phyloP scores from a whole-genome alignment of 2,329 filamentous ascomycete species.

The Xenoacremonium recifei region DNA sequence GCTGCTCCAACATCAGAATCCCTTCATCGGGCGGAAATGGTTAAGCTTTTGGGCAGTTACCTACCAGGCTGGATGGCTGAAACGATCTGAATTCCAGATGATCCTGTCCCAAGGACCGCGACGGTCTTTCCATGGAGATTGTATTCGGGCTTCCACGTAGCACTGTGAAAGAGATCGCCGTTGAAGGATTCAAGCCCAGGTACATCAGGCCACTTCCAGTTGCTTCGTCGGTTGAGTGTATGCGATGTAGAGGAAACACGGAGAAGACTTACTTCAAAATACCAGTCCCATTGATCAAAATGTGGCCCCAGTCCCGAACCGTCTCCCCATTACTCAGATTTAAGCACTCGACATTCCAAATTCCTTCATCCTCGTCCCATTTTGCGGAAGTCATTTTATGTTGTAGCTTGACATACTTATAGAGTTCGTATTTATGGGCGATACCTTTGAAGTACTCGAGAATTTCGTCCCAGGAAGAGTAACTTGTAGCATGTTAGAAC shows the following conservation, averaged over 20 bases:
- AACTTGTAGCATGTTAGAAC: not conserved
- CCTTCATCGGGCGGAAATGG: not conserved
- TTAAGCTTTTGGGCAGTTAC: not conserved
- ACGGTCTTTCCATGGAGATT: slow-evolving; percentile 3
- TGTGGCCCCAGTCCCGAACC: slow-evolving; percentile 5
- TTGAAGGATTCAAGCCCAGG: slow-evolving; percentile 7
- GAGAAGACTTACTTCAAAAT: slow-evolving; percentile 7
- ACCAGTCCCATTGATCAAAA: slow-evolving; percentile 5
- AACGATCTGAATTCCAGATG: slow-evolving; percentile 11
- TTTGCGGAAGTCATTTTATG: slow-evolving; percentile 4
- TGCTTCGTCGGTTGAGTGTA: not conserved
- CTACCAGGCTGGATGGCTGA: slow-evolving; percentile 6
- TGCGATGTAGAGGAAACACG: not conserved
- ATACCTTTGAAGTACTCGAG: slow-evolving; percentile 4
- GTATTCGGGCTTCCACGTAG: slow-evolving; percentile 3
- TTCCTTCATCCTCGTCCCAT: slow-evolving; percentile 3
- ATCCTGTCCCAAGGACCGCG: slow-evolving; percentile 10
- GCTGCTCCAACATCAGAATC: not conserved
- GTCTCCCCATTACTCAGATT: not conserved
- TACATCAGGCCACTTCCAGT: slow-evolving; percentile 12
- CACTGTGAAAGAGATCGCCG: slow-evolving; percentile 8
- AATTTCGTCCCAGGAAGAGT: slow-evolving; percentile 5
- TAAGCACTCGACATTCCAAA: slow-evolving; percentile 3
- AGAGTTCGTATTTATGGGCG: slow-evolving; percentile 5
- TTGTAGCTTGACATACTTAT: slow-evolving; percentile 1